These are phyloP conservation scores for Osmanthus fragrans DNA, from an alignment of 257 asterid species.

Conservation along the genomic window DNA sequence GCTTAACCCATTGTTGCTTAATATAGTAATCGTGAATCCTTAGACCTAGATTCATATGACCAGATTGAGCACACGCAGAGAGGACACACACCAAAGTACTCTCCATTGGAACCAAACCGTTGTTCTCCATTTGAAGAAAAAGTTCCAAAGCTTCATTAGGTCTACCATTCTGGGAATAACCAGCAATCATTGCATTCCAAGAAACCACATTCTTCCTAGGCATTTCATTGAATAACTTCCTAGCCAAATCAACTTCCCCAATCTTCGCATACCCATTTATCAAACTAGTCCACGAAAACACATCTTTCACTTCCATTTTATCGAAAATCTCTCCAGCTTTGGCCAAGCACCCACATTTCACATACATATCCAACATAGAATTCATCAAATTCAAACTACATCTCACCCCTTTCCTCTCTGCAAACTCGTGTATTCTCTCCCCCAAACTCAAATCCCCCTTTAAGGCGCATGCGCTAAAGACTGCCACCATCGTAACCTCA, in stretches of 20 bases:
- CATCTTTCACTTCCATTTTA: conserved; percentile 60
- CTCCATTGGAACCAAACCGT: conserved; percentile 57
- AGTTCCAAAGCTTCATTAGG: conserved; percentile 64
- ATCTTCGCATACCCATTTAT: conserved; percentile 59
- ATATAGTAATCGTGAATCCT: conserved; percentile 49
- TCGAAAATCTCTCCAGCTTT: conserved; percentile 56
- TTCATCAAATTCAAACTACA: conserved; percentile 62
- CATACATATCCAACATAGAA: conserved; percentile 72
- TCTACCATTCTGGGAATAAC: conserved; percentile 67
- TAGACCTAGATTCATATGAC: conserved; percentile 50
- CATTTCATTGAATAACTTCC: conserved; percentile 61
- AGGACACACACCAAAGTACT: conserved; percentile 66
- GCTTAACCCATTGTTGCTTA: conserved; percentile 35
- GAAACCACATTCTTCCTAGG: conserved; percentile 66
- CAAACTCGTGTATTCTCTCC: conserved; percentile 43
- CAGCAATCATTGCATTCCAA: conserved; percentile 79
- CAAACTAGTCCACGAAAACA: conserved; percentile 83
- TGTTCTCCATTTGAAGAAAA: conserved; percentile 57
- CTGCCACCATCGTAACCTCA: conserved; percentile 68
- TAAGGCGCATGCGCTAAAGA: conserved; percentile 65
- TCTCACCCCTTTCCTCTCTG: conserved; percentile 34
- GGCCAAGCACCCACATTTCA: conserved; percentile 61
- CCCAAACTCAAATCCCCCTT: conserved; percentile 65
- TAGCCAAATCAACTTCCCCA: conserved; percentile 66
- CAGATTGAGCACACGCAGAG: conserved; percentile 78